A percentile compares a stretch with the other conserved stretches of the same genome.
Evolutionary conservation across 2,329 filamentous ascomycete species (phyloP).

Genomic region (Pseudogymnoascus pannorum): DNA sequence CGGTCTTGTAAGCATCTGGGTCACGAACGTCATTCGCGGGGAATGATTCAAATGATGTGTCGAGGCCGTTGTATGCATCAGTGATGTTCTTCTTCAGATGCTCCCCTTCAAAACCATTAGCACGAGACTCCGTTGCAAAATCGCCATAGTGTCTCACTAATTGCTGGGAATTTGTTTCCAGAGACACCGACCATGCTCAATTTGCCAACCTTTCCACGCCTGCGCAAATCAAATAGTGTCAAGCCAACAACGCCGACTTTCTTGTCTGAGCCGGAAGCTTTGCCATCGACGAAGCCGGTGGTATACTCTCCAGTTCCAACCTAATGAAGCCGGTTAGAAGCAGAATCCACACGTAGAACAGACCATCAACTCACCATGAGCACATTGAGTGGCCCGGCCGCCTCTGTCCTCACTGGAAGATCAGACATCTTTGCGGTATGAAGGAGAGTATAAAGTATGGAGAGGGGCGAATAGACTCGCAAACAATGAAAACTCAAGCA

Average conservation of each 20-base stretch:
- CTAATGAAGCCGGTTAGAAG: slow-evolving; percentile 25
- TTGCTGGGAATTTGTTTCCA: slow-evolving; percentile 83
- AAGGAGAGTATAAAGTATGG: background rate
- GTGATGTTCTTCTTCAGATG: slow-evolving; percentile 85
- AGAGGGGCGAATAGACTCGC: background rate
- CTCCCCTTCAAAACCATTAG: slow-evolving; percentile 46
- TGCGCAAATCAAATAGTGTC: slow-evolving; percentile 80
- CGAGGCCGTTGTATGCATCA: slow-evolving; percentile 79
- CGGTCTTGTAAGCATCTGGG: slow-evolving; percentile 76
- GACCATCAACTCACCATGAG: slow-evolving; percentile 23
- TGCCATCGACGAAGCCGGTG: slow-evolving; percentile 82
- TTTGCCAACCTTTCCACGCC: slow-evolving; percentile 79
- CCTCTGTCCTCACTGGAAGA: background rate
- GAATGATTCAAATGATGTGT: slow-evolving; percentile 78
- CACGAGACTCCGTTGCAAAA: background rate
- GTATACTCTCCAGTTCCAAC: slow-evolving; percentile 95
- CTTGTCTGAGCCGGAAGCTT: slow-evolving; percentile 83
- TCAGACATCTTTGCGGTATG: background rate
- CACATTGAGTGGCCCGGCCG: slow-evolving; percentile 24
- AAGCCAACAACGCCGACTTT: slow-evolving; percentile 91
- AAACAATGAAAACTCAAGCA: background rate
- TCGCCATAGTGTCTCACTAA: slow-evolving; percentile 49
- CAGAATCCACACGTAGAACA: background rate
- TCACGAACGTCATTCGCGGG: slow-evolving; percentile 67
- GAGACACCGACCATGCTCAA: slow-evolving; percentile 87